phyloP scores from a whole-genome alignment of 176 grass and related monocot species.

The Oryza longistaminata region DNA sequence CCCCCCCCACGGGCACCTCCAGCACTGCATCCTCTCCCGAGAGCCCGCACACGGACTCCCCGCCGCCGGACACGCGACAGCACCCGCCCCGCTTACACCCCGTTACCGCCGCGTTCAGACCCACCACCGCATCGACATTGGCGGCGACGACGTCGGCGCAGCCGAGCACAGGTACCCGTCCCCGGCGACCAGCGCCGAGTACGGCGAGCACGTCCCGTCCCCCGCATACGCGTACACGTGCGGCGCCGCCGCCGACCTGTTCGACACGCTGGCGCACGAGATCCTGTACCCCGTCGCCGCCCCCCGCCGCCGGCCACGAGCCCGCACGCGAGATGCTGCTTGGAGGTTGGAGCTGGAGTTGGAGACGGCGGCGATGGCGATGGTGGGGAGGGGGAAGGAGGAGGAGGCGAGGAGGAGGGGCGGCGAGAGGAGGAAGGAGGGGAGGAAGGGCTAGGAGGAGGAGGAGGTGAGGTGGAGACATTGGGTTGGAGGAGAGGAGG shows the following conservation, averaged over 20 bases:
- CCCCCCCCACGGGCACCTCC: constrained; percentile 49
- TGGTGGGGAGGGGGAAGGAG: constrained; percentile 62
- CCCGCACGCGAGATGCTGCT: constrained; percentile 59
- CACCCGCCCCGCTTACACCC: constrained; percentile 61
- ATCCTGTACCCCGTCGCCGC: constrained; percentile 17
- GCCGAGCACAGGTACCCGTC: constrained; percentile 76
- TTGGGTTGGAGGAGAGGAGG: constrained; percentile 42
- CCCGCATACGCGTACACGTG: constrained; percentile 43
- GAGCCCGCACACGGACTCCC: constrained; percentile 65
- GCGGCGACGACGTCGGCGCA: not conserved
- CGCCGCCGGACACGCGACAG: constrained; percentile 67
- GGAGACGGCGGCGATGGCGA: constrained; percentile 62
- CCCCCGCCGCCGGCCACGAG: not conserved
- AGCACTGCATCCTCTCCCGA: constrained; percentile 53
- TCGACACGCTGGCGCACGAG: constrained; percentile 35
- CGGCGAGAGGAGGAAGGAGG: constrained; percentile 30
- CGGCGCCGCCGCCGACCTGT: not conserved
- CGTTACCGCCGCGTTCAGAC: constrained; percentile 27
- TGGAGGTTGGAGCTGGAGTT: not conserved
- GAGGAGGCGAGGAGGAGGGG: constrained; percentile 28
- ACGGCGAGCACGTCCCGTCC: constrained; percentile 16
- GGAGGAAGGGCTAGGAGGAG: constrained; percentile 11
- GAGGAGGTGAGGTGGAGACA: constrained; percentile 50
- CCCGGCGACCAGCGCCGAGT: constrained; percentile 68
- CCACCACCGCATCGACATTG: constrained; percentile 83